Conservation (phyloP, 108 stramenopile genomes). For the Skeletonema marinoi region DNA sequence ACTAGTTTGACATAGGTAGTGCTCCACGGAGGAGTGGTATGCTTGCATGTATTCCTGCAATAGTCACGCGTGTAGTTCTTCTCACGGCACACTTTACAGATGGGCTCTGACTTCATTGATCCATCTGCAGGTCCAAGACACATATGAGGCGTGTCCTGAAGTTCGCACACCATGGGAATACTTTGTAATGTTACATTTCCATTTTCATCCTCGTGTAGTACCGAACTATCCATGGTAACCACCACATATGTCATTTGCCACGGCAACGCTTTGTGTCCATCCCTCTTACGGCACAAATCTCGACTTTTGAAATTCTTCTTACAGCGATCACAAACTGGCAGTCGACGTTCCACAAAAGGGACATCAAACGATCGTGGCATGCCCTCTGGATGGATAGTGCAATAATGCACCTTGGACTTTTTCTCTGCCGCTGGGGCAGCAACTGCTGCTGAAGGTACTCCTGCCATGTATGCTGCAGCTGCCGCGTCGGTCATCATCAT, state of each 20-base stretch:
- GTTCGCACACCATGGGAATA: constrained; percentile 10
- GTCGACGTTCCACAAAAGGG: constrained; percentile 76
- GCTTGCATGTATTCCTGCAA: constrained; percentile 44
- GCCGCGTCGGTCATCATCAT: constrained; percentile 9
- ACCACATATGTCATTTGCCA: constrained; percentile 86
- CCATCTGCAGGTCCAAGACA: constrained; percentile 38
- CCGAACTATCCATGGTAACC: constrained; percentile 69
- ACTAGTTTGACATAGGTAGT: constrained; percentile 43
- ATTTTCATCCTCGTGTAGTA: neutral
- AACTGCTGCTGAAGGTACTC: neutral
- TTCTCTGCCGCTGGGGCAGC: neutral
- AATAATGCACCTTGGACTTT: constrained; percentile 10
- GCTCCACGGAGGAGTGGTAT: constrained; percentile 51
- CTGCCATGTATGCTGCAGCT: neutral
- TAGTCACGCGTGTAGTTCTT: constrained; percentile 51
- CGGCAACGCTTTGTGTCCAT: constrained; percentile 71
- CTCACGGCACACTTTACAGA: constrained; percentile 46
- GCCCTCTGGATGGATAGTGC: constrained; percentile 64
- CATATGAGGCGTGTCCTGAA: constrained; percentile 24
- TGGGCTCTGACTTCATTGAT: constrained; percentile 32
- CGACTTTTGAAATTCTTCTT: constrained; percentile 89
- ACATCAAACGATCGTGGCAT: constrained; percentile 77
- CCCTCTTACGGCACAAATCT: constrained; percentile 81
- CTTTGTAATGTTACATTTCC: constrained; percentile 15
- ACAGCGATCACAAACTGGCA: constrained; percentile 83